phyloP scores from a whole-genome alignment of 2,329 filamentous ascomycete genomes.

The Xylaria sp. region DNA sequence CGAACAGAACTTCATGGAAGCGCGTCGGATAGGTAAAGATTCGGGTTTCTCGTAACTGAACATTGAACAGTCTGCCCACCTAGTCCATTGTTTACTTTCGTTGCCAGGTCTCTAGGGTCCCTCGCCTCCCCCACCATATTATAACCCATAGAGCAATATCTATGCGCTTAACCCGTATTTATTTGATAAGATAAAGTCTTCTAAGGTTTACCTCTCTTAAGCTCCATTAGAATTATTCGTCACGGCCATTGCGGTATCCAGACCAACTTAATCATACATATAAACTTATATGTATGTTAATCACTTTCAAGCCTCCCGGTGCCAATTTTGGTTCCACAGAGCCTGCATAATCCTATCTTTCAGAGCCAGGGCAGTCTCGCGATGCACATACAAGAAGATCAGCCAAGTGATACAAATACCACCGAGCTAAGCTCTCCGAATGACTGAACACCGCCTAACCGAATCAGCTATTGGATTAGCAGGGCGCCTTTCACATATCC shows the following conservation, averaged over 20 bases:
- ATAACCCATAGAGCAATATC: slow-evolving; percentile 3
- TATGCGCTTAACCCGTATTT: slow-evolving; percentile 4
- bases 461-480: slow-evolving; percentile 41
- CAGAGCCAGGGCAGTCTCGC: slow-evolving; percentile 29
- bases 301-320: background rate
- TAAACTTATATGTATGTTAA: background rate
- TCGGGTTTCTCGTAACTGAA: too few species aligned
- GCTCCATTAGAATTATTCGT: too few species aligned
- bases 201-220: background rate
- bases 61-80: too few species aligned
- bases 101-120: slow-evolving; percentile 37
- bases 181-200: slow-evolving; percentile 17
- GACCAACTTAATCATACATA: slow-evolving; percentile 1
- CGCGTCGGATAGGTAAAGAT: background rate
- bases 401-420: slow-evolving; percentile 31
- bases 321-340: background rate
- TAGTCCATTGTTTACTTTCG: slow-evolving; percentile 42
- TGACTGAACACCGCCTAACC: slow-evolving; percentile 41
- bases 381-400: slow-evolving; percentile 36
- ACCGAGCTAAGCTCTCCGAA: slow-evolving; percentile 38
- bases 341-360: background rate
- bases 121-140: slow-evolving; percentile 4
- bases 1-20: background rate
- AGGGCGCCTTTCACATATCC: slow-evolving; percentile 40
- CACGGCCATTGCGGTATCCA: background rate